Base-by-base conservation (phyloP, 2,329 filamentous ascomycete genomes). In the Stagonosporopsis vannaccii region DNA sequence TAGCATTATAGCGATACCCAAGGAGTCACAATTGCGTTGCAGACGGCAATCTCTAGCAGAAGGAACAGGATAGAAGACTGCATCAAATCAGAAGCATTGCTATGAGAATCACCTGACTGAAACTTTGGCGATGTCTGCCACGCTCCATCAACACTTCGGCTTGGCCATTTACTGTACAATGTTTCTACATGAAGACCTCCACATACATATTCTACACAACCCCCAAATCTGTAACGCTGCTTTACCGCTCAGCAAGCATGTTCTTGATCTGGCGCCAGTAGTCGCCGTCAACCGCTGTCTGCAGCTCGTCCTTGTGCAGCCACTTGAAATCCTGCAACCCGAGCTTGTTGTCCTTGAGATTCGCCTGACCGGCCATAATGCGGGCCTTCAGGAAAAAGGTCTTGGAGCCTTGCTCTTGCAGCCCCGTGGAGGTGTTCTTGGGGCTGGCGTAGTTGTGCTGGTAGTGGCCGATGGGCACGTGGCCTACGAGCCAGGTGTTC, bases 401-500 rank as follows among this genome's bases (percentile, higher is more conserved):
- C 84, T 97, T 97, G 71, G 90, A 85, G 50, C 91, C 92, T 53
- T 83, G 78, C 51, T 83, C 77, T 63, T 81, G 71, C 61, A 61
- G 61, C 2, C 67, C 68, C 5, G 62, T 53, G 1, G 63, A 35
- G 2, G 54, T 61, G 39, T 55, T 55, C 7, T 52, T 49, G 4
- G 63, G 46, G 28, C 63, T 71, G 75, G 66, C 83, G 82, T 81
- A 83, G 60, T 86, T 79, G 59, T 80, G 80, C 64, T 90, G 82
- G 70, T 90, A 79, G 78, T 97, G 90, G 23, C 93, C 94, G 56
- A 97, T 85, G 11, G 95, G 95, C 56, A 90, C 90, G 68, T 92
- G 92, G 58, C 92, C 94, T 47, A 99, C 90, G 66, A 98, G 86
- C 93, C 95, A 99, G 51, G 92, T 97, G 81, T 98, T 98, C 93